Evolutionary conservation across 352 stramenopile species (phyloP).

Genomic region (Phytophthora citricola): DNA sequence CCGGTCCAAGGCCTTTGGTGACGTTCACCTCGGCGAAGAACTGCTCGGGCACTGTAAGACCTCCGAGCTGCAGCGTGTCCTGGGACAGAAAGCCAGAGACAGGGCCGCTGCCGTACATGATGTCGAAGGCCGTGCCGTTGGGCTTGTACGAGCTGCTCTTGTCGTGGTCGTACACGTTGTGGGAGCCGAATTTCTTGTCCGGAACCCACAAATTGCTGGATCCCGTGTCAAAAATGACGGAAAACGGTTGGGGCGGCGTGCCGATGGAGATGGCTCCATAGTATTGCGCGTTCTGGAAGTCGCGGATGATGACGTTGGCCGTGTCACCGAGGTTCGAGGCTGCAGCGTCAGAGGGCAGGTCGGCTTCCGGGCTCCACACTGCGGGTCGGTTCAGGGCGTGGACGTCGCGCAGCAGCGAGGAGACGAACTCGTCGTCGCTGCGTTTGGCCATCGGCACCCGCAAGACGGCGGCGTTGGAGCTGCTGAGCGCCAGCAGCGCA

Average conservation of each 20-base stretch:
- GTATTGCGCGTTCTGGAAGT: conserved; percentile 96
- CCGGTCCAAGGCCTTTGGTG: conserved; percentile 94
- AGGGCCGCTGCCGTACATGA: conserved; percentile 95
- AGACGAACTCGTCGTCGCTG: conserved; percentile 66
- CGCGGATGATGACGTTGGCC: conserved; percentile 80
- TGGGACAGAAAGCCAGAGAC: conserved; percentile 94
- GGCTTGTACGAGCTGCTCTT: conserved; percentile 87
- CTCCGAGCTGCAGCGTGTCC: conserved; percentile 78
- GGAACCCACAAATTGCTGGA: conserved; percentile 98
- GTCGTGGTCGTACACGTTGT: conserved; percentile 90
- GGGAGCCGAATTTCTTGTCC: conserved; percentile 72
- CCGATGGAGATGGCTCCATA: conserved; percentile 93
- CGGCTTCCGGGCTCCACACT: conserved; percentile 52
- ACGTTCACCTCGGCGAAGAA: conserved; percentile 97
- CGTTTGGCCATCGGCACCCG: conserved; percentile 80
- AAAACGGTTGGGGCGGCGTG: conserved; percentile 91
- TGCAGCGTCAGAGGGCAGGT: conserved; percentile 5
- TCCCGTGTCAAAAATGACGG: conserved; percentile 97
- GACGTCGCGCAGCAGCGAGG: conserved; percentile 59
- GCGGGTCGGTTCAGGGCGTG: conserved; percentile 43
- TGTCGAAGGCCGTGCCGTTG: conserved; percentile 94
- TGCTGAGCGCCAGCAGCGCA: conserved; percentile 25
- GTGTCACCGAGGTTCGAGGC: conserved; percentile 10
- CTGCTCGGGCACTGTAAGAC: conserved; percentile 77
- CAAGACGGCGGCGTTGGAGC: conserved; percentile 43